Percentiles rank a stretch among this genome's conserved stretches.
These are phyloP conservation scores for Alternaria arborescens DNA, from an alignment of 2,329 filamentous ascomycete species.

Conservation along the genomic window DNA sequence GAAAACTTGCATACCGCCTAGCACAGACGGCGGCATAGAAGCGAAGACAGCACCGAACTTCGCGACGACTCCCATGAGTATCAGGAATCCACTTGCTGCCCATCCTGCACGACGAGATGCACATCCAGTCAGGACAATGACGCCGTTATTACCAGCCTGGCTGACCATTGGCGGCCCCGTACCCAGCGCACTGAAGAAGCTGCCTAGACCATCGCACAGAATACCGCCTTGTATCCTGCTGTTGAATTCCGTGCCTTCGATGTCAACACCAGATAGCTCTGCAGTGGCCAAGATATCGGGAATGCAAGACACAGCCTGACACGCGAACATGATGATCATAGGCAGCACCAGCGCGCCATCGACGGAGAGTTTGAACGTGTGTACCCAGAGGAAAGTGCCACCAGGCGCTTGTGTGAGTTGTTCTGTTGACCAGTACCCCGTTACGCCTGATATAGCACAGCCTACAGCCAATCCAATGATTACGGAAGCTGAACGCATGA, in stretches of 20 bases:
- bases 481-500: slow-evolving; percentile 41
- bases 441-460: slow-evolving; percentile 38
- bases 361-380: slow-evolving; percentile 40
- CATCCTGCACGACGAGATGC: slow-evolving; percentile 40
- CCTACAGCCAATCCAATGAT: slow-evolving; percentile 39
- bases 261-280: slow-evolving; percentile 35
- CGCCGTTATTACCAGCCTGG: slow-evolving; percentile 42
- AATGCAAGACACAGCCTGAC: slow-evolving; percentile 48
- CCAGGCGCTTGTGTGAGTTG: slow-evolving; percentile 30
- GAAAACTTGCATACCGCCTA: slow-evolving; percentile 57
- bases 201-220: slow-evolving; percentile 39
- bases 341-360: slow-evolving; percentile 39
- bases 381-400: slow-evolving; percentile 38
- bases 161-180: slow-evolving; percentile 41
- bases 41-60: slow-evolving; percentile 43
- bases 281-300: slow-evolving; percentile 45
- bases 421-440: slow-evolving; percentile 37
- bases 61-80: slow-evolving; percentile 40
- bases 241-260: slow-evolving; percentile 41
- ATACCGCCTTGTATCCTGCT: slow-evolving; percentile 39
- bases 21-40: slow-evolving; percentile 49
- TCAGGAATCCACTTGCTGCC: slow-evolving; percentile 37
- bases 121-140: slow-evolving; percentile 40
- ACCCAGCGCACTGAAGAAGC: slow-evolving; percentile 38
- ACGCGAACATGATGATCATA: slow-evolving; percentile 42